These are phyloP conservation scores for Paecilomyces dactylethromorphus DNA, from an alignment of 2,329 filamentous ascomycete genomes.

Conservation along the genomic window DNA sequence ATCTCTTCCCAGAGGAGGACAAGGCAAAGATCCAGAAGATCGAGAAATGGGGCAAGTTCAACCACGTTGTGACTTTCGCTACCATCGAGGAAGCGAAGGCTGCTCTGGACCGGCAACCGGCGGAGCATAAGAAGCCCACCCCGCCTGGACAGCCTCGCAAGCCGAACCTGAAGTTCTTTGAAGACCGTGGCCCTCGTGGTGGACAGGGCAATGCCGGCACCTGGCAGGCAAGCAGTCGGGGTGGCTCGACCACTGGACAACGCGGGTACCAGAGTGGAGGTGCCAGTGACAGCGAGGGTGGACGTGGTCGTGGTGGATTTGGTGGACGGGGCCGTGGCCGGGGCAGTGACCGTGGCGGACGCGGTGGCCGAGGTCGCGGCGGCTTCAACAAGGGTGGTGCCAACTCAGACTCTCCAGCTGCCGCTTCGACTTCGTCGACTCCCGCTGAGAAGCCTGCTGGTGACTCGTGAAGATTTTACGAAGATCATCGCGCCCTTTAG, in stretches of 20 bases:
- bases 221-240: conserved; percentile 53
- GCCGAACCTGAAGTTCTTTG: conserved; percentile 77
- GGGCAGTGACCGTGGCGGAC: conserved; percentile 47
- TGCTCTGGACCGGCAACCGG: conserved; percentile 66
- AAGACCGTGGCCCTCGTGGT: conserved; percentile 54
- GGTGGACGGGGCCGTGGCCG: conserved; percentile 51
- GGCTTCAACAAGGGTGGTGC: conserved; percentile 55
- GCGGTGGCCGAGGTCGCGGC: conserved; percentile 54
- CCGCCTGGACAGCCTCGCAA: conserved; percentile 65
- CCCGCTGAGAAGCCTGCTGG: conserved; percentile 26
- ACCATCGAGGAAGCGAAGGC: conserved; percentile 71
- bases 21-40: conserved; percentile 71
- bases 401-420: conserved; percentile 23
- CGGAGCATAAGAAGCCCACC: conserved; percentile 67
- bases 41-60: conserved; percentile 62
- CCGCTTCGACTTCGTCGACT: conserved; percentile 17
- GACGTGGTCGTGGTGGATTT: conserved; percentile 52
- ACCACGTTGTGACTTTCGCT: conserved; percentile 77
- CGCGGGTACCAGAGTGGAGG: conserved; percentile 79
- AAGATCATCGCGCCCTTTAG: conserved; percentile 4
- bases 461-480: conserved; percentile 4
- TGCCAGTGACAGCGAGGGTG: conserved; percentile 68
- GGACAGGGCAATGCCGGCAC: conserved; percentile 46
- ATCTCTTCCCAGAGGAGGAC: conserved; percentile 78
- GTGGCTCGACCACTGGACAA: conserved; percentile 56